Evolutionary conservation across 75 land plant genomes (phyloP).

Genomic region (Picea sitchensis): DNA sequence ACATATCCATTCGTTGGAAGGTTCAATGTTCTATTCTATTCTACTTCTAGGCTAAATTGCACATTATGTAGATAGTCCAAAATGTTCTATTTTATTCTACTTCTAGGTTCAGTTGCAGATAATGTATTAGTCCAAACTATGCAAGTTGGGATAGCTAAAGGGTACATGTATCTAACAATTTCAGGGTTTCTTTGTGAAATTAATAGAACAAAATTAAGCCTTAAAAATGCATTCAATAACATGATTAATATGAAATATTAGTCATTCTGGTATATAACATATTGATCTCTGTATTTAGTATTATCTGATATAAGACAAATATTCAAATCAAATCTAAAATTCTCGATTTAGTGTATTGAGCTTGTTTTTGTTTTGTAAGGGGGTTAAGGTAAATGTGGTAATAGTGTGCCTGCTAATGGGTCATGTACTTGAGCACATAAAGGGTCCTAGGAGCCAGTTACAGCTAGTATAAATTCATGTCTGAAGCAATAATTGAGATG

Average conservation of each 20-base stretch:
- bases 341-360: neutral
- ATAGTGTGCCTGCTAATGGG: neutral
- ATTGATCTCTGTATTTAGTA: no score
- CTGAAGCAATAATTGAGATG: neutral
- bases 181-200: neutral
- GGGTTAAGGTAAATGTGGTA: neutral
- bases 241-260: neutral
- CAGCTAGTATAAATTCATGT: neutral
- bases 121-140: neutral
- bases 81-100: no score
- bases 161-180: neutral
- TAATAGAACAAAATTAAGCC: neutral
- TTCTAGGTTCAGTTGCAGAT: neutral
- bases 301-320: neutral
- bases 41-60: no score
- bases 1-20: no score
- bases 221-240: neutral
- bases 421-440: neutral
- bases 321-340: neutral
- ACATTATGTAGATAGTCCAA: no score
- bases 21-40: no score
- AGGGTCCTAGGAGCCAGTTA: neutral
- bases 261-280: neutral
- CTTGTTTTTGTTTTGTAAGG: neutral
- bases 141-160: neutral